Evolutionary conservation across 345 rosid species (phyloP), one percentile per base, ranked within the genome.

Genomic region (Kernera saxatilis): DNA sequence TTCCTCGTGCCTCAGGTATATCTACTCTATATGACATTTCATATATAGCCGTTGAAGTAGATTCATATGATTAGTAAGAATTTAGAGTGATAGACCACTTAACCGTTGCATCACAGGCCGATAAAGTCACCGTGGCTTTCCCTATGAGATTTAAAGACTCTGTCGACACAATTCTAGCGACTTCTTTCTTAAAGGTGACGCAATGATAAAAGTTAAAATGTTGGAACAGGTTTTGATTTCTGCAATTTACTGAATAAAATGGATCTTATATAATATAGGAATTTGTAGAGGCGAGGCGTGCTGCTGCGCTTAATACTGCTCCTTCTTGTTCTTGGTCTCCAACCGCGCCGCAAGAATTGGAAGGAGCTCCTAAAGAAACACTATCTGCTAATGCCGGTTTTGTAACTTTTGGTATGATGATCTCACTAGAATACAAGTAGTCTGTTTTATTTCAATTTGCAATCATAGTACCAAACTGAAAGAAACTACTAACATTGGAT

Each of bases 91-190:
- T 67, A 37, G 51, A 70, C 8, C 23, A 44, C 15, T 30, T 3
- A 19, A 23, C 29, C 68, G 54, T 71, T 71, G 62, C 15, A 73
- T 55, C 23, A 64, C 93, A 95, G 98, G 87, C 79, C 43, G 97
- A 95, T 29, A 95, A 81, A 87, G 97, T 86, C 26, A 87, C 86
- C 0, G 94, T 95, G 66, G 88, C 89, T 8, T 90, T 81, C 80
- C 98, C 99, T 32, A 92, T 95, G 99, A 87, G 92, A 80, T 95
- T 95, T 79, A 90, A 77, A 45, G 96, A 95, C 79, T 79, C 91
- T 50, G 79, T 90, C 3, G 98, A 95, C 71, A 89, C 73, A 41
- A 79, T 89, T 58, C 83, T 92, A 3, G 98, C 96, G 33, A 86
- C 99, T 73, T 95, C 99, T 55, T 92, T 92, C 78, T 78, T 92